phyloP scores from a whole-genome alignment of 306 rosid species.

The Inga oerstediana region DNA sequence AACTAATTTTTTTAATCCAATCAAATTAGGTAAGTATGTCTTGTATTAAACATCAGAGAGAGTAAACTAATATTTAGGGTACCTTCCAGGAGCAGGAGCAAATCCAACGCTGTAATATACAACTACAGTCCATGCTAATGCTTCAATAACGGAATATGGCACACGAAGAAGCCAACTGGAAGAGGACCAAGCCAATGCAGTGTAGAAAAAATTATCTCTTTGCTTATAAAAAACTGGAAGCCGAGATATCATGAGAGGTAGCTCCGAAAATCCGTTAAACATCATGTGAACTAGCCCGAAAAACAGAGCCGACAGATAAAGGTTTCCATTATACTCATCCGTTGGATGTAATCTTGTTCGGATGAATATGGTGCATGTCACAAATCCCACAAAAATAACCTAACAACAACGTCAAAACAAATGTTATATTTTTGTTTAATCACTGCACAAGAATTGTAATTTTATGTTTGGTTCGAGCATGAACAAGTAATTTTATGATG shows the following conservation, averaged over 20 bases:
- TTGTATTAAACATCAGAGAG: no score
- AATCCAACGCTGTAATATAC: constrained; percentile 81
- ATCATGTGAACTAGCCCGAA: constrained; percentile 80
- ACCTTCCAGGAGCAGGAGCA: constrained; percentile 82
- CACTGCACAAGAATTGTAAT: neutral
- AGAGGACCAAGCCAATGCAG: constrained; percentile 79
- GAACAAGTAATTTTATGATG: no score
- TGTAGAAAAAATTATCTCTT: constrained; percentile 78
- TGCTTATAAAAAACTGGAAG: constrained; percentile 88
- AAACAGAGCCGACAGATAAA: constrained; percentile 74
- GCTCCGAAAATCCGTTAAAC: constrained; percentile 86
- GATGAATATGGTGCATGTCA: constrained; percentile 69
- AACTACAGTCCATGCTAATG: constrained; percentile 73
- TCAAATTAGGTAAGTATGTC: no score
- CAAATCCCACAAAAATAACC: constrained; percentile 80
- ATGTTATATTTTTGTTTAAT: neutral
- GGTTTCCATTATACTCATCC: constrained; percentile 59
- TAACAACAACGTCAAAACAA: constrained; percentile 25
- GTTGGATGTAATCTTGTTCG: constrained; percentile 50
- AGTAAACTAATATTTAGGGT: neutral
- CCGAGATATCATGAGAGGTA: constrained; percentile 75
- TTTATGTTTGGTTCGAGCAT: no score
- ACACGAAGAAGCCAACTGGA: constrained; percentile 73
- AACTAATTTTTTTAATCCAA: no score
- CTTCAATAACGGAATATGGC: constrained; percentile 76